Conservation (phyloP, 805 yeast species). For the Metschnikowia henanensis region DNA sequence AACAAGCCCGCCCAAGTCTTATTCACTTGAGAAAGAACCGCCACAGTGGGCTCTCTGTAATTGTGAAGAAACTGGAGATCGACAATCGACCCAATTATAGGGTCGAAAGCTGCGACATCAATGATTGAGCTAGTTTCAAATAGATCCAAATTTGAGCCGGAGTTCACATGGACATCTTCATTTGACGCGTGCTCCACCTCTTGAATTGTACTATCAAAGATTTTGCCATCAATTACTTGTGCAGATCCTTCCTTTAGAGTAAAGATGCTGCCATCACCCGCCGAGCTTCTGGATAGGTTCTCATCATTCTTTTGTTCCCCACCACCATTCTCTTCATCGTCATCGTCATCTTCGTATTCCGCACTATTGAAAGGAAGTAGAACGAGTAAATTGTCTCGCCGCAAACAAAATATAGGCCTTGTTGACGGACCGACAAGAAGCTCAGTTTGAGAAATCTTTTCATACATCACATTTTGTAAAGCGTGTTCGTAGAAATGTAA, state of each 20-base stretch:
- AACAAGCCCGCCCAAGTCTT: constrained; percentile 81
- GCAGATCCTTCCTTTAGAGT: neutral
- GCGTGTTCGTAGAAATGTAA: constrained; percentile 84
- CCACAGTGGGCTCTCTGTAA: constrained; percentile 82
- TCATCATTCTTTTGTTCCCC: neutral
- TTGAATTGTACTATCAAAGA: neutral
- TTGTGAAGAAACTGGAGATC: constrained; percentile 72
- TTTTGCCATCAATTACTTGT: neutral
- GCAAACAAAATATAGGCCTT: constrained; percentile 52
- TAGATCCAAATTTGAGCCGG: constrained; percentile 17
- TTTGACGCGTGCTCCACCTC: neutral
- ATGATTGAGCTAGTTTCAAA: constrained; percentile 59
- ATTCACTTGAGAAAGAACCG: constrained; percentile 53
- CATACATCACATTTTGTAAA: constrained; percentile 50
- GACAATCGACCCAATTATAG: constrained; percentile 59
- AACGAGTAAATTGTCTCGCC: constrained; percentile 68
- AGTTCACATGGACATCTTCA: neutral
- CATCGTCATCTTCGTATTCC: constrained; percentile 19
- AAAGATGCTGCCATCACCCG: neutral
- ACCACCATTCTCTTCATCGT: neutral
- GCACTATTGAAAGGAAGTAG: constrained; percentile 61
- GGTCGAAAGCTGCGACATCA: constrained; percentile 55
- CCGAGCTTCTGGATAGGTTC: neutral
- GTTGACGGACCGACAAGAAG: constrained; percentile 62
- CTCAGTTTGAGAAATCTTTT: constrained; percentile 39